Evolutionary conservation across 176 grass and related monocot genomes (phyloP).

Genomic region (Triticum urartu): DNA sequence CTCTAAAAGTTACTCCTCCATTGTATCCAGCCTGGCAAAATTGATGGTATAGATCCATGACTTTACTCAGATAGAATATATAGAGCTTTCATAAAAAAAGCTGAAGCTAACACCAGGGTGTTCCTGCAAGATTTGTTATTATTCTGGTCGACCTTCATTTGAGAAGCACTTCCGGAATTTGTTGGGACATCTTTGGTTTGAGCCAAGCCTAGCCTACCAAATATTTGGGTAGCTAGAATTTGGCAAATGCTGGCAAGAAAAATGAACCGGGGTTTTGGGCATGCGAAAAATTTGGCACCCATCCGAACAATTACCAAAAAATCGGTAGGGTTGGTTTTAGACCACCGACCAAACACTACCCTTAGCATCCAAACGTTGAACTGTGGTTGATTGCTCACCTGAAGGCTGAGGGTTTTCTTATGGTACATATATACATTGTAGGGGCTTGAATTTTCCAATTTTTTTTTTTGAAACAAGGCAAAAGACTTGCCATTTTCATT

Average conservation of each 20-base stretch:
- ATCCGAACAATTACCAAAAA: neutral
- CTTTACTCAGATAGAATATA: neutral
- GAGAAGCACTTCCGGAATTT: neutral
- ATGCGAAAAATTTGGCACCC: neutral
- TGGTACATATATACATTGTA: neutral
- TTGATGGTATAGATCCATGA: neutral
- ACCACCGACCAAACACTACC: neutral
- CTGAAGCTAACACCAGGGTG: neutral
- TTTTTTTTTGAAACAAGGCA: too few species aligned
- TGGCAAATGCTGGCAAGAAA: conserved; percentile 1
- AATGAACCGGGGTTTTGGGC: neutral
- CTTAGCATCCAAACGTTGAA: neutral
- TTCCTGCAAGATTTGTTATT: neutral
- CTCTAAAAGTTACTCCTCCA: neutral
- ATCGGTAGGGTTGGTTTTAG: neutral
- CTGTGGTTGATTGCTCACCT: conserved; percentile 1
- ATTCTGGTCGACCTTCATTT: neutral
- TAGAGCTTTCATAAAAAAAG: neutral
- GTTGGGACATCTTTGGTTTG: neutral
- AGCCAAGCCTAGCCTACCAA: neutral
- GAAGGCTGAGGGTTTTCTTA: neutral
- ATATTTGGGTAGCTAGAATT: neutral
- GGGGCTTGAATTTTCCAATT: neutral
- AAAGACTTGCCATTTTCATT: too few species aligned
- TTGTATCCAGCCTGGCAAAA: neutral